phyloP scores from a whole-genome alignment of 202 grass and related monocot species.

The Musa balbisiana region DNA sequence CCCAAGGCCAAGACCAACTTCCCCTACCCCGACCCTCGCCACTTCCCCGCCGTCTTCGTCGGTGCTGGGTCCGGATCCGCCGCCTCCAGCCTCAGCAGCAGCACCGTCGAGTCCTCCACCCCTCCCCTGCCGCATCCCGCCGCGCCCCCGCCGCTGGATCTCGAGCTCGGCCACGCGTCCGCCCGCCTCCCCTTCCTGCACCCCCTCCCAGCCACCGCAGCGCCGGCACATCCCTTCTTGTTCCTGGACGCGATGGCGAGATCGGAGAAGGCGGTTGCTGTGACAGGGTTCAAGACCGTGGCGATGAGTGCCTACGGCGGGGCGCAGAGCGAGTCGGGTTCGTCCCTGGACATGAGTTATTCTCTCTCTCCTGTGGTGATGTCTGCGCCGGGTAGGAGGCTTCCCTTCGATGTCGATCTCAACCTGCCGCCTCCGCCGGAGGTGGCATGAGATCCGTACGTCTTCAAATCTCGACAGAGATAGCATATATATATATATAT shows the following conservation, averaged over 20 bases:
- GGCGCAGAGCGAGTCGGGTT: neutral
- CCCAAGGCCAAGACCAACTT: constrained; percentile 20
- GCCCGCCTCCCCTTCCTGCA: neutral
- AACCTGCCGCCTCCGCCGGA: constrained; percentile 9
- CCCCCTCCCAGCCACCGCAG: neutral
- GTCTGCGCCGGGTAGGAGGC: neutral
- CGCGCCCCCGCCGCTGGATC: neutral
- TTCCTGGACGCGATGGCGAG: neutral
- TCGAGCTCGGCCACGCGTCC: neutral
- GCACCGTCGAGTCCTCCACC: constrained; percentile 11
- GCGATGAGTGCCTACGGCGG: neutral
- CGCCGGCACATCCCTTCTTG: neutral
- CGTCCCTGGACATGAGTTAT: neutral
- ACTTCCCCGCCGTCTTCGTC: neutral
- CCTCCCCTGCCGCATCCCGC: too few relatives aligned
- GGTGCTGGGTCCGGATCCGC: neutral
- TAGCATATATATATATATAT: neutral
- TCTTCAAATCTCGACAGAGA: neutral
- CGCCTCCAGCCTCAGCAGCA: constrained; percentile 13
- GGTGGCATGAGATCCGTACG: neutral
- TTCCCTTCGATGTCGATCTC: constrained; percentile 1
- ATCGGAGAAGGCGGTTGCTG: neutral
- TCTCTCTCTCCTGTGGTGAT: neutral
- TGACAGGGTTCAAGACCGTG: neutral
- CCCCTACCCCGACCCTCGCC: neutral